Percentiles rank a stretch among this genome's conserved stretches.
Conservation (phyloP, 306 rosid species). For the Quercus alba region DNA sequence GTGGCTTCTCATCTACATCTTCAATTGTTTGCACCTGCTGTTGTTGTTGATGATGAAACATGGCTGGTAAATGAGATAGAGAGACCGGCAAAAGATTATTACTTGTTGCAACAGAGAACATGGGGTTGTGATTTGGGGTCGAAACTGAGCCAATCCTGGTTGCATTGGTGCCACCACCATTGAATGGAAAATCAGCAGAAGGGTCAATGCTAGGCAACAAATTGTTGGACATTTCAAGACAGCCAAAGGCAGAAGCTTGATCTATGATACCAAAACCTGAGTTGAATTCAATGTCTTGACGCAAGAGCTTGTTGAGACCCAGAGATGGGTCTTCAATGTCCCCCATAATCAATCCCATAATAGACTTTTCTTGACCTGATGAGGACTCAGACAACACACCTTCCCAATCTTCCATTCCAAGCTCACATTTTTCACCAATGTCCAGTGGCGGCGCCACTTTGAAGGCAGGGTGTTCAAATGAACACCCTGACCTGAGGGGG, state of each 20-base stretch:
- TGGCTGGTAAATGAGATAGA: constrained; percentile 27
- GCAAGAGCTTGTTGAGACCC: constrained; percentile 74
- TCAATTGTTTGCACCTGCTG: constrained; percentile 37
- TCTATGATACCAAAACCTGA: constrained; percentile 49
- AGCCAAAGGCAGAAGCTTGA: constrained; percentile 39
- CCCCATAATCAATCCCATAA: constrained; percentile 73
- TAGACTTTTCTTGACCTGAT: constrained; percentile 75
- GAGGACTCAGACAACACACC: constrained; percentile 68
- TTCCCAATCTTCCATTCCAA: constrained; percentile 89
- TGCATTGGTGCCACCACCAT: background rate
- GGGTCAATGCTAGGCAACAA: constrained; percentile 39
- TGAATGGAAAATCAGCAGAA: constrained; percentile 49
- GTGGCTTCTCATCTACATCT: constrained; percentile 63
- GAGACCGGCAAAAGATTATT: constrained; percentile 32
- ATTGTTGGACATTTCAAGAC: constrained; percentile 29
- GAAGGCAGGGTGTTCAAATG: no score
- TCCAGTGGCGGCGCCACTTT: constrained; percentile 10
- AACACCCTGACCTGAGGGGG: no score
- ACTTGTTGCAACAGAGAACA: constrained; percentile 35
- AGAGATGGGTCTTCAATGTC: constrained; percentile 85
- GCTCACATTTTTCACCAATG: constrained; percentile 56
- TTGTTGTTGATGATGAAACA: constrained; percentile 26
- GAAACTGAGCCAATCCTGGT: constrained; percentile 28
- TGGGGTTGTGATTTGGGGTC: constrained; percentile 23
- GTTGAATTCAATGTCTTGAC: constrained; percentile 56